Conservation (phyloP, 1,284 basidiomycete genomes). For the Sutorius eximius region DNA sequence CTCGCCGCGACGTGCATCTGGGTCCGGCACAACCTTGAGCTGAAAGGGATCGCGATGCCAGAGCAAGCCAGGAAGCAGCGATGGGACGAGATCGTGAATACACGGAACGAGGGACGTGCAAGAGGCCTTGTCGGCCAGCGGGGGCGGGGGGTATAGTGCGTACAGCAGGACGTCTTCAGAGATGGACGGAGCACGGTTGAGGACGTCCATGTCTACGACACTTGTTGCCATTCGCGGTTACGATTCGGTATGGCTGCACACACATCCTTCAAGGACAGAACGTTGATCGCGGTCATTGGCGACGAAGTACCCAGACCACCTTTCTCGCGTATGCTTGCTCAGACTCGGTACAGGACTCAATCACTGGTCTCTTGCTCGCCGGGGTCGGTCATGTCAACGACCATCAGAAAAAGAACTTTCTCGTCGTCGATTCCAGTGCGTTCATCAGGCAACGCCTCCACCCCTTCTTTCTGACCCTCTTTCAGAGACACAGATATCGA, state of each 20-base stretch:
- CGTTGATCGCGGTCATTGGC: conserved; percentile 89
- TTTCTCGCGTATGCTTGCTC: conserved; percentile 1
- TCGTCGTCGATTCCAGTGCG: conserved; percentile 87
- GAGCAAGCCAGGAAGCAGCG: conserved; percentile 65
- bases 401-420: conserved; percentile 92
- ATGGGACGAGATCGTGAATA: conserved; percentile 59
- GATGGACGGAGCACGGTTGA: conserved; percentile 72
- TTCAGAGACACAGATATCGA: conserved; percentile 84
- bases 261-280: conserved; percentile 76
- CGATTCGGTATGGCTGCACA: conserved; percentile 41
- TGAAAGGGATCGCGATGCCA: conserved; percentile 92
- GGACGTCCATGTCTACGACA: conserved; percentile 44
- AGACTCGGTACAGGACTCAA: conserved; percentile 71
- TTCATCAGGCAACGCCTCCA: background rate
- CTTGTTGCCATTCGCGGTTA: conserved; percentile 19
- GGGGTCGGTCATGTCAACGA: conserved; percentile 89
- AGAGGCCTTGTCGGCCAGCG: conserved; percentile 54
- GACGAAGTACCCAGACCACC: conserved; percentile 69
- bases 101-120: conserved; percentile 70
- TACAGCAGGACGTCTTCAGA: conserved; percentile 87
- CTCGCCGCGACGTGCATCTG: conserved; percentile 36
- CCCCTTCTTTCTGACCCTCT: conserved; percentile 10
- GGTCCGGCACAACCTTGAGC: conserved; percentile 61
- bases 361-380: conserved; percentile 89
- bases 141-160: conserved; percentile 59